Conservation (phyloP, 2,329 filamentous ascomycete genomes). For the Colletotrichum cuscutae region DNA sequence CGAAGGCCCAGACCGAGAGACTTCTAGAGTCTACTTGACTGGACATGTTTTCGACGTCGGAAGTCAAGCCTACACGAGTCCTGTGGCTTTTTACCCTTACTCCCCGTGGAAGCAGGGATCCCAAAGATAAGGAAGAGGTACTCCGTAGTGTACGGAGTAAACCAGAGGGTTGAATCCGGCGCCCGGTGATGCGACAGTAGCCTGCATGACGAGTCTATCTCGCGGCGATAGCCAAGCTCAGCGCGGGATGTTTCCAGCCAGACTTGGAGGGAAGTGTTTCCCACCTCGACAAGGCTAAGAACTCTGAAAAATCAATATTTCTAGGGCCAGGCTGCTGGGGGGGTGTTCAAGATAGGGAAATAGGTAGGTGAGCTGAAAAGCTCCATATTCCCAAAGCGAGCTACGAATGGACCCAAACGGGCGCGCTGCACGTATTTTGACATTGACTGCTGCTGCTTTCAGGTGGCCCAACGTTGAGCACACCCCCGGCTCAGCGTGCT, state of each 20-base stretch:
- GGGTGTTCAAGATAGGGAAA: constrained; percentile 15
- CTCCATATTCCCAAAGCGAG: not conserved
- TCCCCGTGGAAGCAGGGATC: not conserved
- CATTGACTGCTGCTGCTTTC: not conserved
- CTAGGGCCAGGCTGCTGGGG: constrained; percentile 3
- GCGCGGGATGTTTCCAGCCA: constrained; percentile 5
- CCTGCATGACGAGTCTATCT: constrained; percentile 13
- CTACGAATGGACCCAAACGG: not conserved
- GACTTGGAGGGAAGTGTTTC: not conserved
- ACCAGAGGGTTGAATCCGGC: constrained; percentile 5
- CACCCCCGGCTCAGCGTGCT: constrained; percentile 1
- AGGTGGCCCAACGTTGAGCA: constrained; percentile 2
- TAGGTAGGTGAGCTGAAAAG: not conserved
- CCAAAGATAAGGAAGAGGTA: constrained; percentile 15
- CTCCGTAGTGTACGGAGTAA: not conserved
- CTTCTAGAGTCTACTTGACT: not conserved
- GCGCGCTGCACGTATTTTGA: not conserved
- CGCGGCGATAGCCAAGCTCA: not conserved
- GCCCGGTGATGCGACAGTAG: constrained; percentile 15
- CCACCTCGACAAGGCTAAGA: not conserved
- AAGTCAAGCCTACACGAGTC: not conserved
- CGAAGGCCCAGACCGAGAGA: not conserved
- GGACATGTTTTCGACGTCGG: not conserved
- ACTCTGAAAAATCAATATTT: not conserved
- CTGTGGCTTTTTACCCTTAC: not conserved